Percentiles rank a stretch among this genome's conserved stretches.
These are phyloP conservation scores for Geranomyces michiganensis DNA, from an alignment of 192 early-diverging fungal species.

Conservation along the genomic window DNA sequence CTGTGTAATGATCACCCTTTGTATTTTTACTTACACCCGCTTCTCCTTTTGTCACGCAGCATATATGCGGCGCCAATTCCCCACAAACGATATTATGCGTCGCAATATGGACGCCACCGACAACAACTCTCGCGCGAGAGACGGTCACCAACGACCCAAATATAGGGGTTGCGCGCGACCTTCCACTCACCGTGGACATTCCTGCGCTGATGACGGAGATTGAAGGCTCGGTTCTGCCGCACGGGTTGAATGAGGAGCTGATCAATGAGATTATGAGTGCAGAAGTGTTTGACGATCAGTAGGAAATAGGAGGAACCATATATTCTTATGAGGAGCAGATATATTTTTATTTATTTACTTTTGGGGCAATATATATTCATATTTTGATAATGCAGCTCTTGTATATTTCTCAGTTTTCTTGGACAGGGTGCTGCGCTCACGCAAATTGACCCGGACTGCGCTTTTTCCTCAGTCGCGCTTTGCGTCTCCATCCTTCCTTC, in stretches of 20 bases:
- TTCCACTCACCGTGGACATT: not conserved
- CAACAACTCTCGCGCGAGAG: not conserved
- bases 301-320: too few relatives aligned
- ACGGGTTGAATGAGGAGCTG: conserved; percentile 3
- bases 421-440: too few relatives aligned
- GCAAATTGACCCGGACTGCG: too few relatives aligned
- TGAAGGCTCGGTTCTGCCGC: not conserved
- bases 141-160: not conserved
- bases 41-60: not conserved
- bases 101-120: not conserved
- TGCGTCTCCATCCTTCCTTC: too few relatives aligned
- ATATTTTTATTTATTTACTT: too few relatives aligned
- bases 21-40: not conserved
- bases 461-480: too few relatives aligned
- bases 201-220: not conserved
- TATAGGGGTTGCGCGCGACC: not conserved
- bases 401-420: too few relatives aligned
- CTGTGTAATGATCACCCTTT: not conserved
- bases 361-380: too few relatives aligned
- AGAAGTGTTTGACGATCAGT: not conserved
- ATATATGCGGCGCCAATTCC: conserved; percentile 5
- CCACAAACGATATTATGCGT: not conserved
- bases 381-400: too few relatives aligned
- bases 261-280: conserved; percentile 6
- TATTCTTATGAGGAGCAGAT: too few relatives aligned